A percentile compares a stretch with the other conserved stretches of the same genome.
Evolutionary conservation across 2,329 filamentous ascomycete genomes (phyloP).

Genomic region (Mycogone perniciosa): DNA sequence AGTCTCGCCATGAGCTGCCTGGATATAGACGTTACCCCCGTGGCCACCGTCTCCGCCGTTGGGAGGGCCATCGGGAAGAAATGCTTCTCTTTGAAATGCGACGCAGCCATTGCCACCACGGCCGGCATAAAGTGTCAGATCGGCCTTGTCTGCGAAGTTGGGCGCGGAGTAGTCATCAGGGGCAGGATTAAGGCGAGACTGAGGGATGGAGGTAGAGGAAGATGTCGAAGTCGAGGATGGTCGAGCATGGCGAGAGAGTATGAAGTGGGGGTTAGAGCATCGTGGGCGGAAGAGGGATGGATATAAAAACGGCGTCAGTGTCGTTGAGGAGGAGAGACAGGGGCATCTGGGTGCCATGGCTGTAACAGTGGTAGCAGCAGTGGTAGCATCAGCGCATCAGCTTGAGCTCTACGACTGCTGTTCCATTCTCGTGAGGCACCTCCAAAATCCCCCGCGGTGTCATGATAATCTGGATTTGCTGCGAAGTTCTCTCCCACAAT

Average conservation of each 20-base stretch:
- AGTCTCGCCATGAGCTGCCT: slow-evolving; percentile 84
- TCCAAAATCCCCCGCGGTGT: too few species aligned
- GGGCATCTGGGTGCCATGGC: slow-evolving; percentile 25
- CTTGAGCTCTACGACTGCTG: too few species aligned
- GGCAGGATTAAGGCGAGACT: slow-evolving; percentile 66
- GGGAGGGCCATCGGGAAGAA: slow-evolving; percentile 77
- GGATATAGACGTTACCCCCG: slow-evolving; percentile 89
- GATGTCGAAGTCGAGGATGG: slow-evolving; percentile 21
- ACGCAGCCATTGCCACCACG: slow-evolving; percentile 86
- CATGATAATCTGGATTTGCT: too few species aligned
- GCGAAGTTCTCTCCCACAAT: too few species aligned
- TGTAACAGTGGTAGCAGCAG: background rate
- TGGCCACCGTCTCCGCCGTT: slow-evolving; percentile 93
- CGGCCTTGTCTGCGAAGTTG: slow-evolving; percentile 82
- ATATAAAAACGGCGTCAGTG: slow-evolving; percentile 40
- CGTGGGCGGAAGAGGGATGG: slow-evolving; percentile 36
- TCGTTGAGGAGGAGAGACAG: slow-evolving; percentile 14
- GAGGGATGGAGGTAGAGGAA: slow-evolving; percentile 32
- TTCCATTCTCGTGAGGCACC: too few species aligned
- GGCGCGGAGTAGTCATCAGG: slow-evolving; percentile 79
- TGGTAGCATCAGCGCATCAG: too few species aligned
- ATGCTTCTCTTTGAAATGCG: slow-evolving; percentile 88
- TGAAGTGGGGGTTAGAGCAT: slow-evolving; percentile 17
- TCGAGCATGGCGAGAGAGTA: slow-evolving; percentile 11
- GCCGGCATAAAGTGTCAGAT: slow-evolving; percentile 70